Conservation (phyloP, 768 basidiomycete species). For the Tricholoma sp. region DNA sequence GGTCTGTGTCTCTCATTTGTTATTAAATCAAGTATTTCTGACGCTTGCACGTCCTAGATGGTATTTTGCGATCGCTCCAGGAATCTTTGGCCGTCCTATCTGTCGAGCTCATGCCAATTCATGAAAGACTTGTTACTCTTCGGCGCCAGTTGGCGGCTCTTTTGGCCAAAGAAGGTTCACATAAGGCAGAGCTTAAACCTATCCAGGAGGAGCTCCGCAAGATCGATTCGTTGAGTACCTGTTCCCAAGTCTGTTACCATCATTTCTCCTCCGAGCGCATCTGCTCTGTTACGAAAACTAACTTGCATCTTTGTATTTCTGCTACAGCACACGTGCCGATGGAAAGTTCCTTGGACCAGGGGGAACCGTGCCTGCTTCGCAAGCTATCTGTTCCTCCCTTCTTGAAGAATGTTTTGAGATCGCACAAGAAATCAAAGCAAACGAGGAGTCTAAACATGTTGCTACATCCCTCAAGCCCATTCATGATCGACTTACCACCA, state of each 20-base stretch:
- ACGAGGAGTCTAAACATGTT: conserved; percentile 87
- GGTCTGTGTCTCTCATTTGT: conserved; percentile 48
- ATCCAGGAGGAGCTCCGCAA: conserved; percentile 89
- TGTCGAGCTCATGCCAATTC: conserved; percentile 84
- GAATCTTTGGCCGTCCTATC: conserved; percentile 85
- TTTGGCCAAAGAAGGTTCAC: conserved; percentile 80
- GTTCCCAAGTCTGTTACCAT: conserved; percentile 29
- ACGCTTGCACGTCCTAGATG: conserved; percentile 43
- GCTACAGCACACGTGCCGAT: conserved; percentile 78
- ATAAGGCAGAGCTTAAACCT: conserved; percentile 84
- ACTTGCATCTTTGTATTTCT: conserved; percentile 9
- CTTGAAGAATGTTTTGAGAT: conserved; percentile 98
- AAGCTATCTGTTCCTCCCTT: conserved; percentile 86
- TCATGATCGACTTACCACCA: conserved; percentile 83
- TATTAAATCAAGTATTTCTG: background rate
- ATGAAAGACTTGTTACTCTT: conserved; percentile 82
- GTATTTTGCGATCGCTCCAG: conserved; percentile 70
- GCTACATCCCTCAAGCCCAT: conserved; percentile 84
- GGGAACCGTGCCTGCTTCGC: conserved; percentile 85
- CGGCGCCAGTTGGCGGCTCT: conserved; percentile 86
- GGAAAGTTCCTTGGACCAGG: conserved; percentile 93
- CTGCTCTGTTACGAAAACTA: conserved; percentile 11
- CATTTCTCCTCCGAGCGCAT: conserved; percentile 17
- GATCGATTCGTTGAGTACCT: conserved; percentile 89
- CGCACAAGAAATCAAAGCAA: conserved; percentile 88